Evolutionary conservation across 2,329 filamentous ascomycete species (phyloP).

Genomic region (Emmonsiellopsis sp.): DNA sequence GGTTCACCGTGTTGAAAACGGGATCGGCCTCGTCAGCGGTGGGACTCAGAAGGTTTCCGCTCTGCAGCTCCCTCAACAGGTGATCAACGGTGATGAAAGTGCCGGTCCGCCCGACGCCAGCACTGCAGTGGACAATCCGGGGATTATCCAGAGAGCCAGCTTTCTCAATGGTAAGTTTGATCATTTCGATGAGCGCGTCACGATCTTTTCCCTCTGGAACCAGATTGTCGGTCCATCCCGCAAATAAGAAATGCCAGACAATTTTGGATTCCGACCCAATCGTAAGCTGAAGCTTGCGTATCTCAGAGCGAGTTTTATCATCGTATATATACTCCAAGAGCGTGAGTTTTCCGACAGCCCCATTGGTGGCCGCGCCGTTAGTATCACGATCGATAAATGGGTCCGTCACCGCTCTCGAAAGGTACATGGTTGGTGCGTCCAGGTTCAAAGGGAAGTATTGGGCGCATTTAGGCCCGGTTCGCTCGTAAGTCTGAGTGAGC

Average conservation of each 20-base stretch:
- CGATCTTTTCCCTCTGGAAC: slow-evolving; percentile 55
- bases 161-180: slow-evolving; percentile 39
- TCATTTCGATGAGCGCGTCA: slow-evolving; percentile 43
- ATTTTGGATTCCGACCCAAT: slow-evolving; percentile 48
- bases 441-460: slow-evolving; percentile 68
- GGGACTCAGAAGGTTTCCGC: slow-evolving; percentile 54
- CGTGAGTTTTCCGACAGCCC: slow-evolving; percentile 58
- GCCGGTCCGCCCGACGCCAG: slow-evolving; percentile 85
- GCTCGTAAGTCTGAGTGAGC: slow-evolving; percentile 83
- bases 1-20: slow-evolving; percentile 70
- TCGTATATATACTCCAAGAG: slow-evolving; percentile 50
- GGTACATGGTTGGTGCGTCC: slow-evolving; percentile 42
- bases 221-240: slow-evolving; percentile 82
- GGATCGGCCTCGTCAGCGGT: slow-evolving; percentile 51
- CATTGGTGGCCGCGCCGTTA: slow-evolving; percentile 39
- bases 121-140: slow-evolving; percentile 78
- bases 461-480: slow-evolving; percentile 70
- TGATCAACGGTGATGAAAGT: slow-evolving; percentile 97
- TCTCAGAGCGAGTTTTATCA: slow-evolving; percentile 52
- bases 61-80: slow-evolving; percentile 70
- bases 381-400: slow-evolving; percentile 49
- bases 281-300: slow-evolving; percentile 59
- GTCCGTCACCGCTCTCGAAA: slow-evolving; percentile 26
- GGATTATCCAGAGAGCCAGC: slow-evolving; percentile 51
- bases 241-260: slow-evolving; percentile 79